Evolutionary conservation across 2,329 filamentous ascomycete species (phyloP).

Genomic region (Passalora sequoiae): DNA sequence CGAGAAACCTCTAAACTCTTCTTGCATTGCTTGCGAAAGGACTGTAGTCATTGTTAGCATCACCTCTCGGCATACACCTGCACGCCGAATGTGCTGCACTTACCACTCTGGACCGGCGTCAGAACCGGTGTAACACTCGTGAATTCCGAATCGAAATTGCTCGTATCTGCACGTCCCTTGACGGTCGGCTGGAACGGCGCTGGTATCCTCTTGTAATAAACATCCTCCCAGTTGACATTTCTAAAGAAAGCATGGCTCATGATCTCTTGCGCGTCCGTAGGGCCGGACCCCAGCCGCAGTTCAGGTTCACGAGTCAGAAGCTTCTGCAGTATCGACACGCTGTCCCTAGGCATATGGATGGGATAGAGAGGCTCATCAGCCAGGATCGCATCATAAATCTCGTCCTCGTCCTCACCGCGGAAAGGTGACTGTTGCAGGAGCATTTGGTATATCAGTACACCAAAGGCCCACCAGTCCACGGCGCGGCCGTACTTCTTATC

Average conservation of each 20-base stretch:
- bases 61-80: conserved; percentile 7
- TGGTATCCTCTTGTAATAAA: conserved; percentile 87
- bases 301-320: conserved; percentile 93
- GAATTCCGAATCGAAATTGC: conserved; percentile 98
- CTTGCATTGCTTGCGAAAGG: conserved; percentile 96
- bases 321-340: conserved; percentile 95
- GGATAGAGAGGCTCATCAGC: conserved; percentile 96
- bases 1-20: conserved; percentile 98
- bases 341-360: conserved; percentile 97
- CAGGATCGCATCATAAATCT: conserved; percentile 98
- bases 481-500: conserved; percentile 98
- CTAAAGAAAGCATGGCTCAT: conserved; percentile 99
- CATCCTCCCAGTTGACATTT: conserved; percentile 97
- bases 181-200: conserved; percentile 88
- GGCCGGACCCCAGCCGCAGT: conserved; percentile 83
- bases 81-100: conserved; percentile 36
- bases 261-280: conserved; percentile 95
- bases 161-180: conserved; percentile 92
- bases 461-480: conserved; percentile 99
- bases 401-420: conserved; percentile 96
- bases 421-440: conserved; percentile 97
- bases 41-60: conserved; percentile 54
- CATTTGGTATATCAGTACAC: conserved; percentile 99
- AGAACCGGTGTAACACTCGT: conserved; percentile 96
- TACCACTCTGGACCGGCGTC: conserved; percentile 95